These are phyloP conservation scores for Moringa oleifera DNA, from an alignment of 345 rosid species.

Conservation along the genomic window DNA sequence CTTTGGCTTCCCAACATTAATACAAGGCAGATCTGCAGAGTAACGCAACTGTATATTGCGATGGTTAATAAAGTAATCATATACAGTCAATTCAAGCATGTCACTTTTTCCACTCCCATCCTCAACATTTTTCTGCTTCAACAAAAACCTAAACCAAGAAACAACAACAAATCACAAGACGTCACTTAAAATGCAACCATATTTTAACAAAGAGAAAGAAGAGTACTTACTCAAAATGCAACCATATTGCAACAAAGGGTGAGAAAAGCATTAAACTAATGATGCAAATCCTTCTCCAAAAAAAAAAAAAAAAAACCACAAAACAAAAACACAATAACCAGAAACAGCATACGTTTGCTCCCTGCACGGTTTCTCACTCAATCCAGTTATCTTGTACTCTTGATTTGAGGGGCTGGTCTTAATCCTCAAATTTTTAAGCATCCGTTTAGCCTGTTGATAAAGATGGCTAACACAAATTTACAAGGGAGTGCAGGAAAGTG, in stretches of 20 bases:
- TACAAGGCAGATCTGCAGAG: constrained; percentile 75
- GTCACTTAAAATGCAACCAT: too few species aligned
- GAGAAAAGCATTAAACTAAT: too few species aligned
- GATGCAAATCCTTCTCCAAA: too few species aligned
- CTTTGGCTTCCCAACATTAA: constrained; percentile 90
- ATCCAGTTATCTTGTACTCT: constrained; percentile 71
- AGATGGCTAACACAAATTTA: not conserved
- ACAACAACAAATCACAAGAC: not conserved
- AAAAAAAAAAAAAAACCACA: too few species aligned
- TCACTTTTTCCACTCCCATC: constrained; percentile 44
- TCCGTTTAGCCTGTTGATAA: constrained; percentile 48
- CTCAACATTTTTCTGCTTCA: constrained; percentile 34
- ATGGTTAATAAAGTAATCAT: constrained; percentile 56
- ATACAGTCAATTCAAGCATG: constrained; percentile 49
- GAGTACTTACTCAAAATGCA: too few species aligned
- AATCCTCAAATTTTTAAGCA: constrained; percentile 63
- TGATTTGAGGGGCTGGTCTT: constrained; percentile 49
- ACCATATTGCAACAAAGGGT: too few species aligned
- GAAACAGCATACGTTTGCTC: constrained; percentile 34
- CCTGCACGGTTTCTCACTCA: constrained; percentile 54
- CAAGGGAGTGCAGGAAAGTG: not conserved
- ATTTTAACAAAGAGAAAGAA: too few species aligned
- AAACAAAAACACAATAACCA: not conserved
- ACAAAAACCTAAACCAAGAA: constrained; percentile 46
- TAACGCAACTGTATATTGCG: constrained; percentile 49